Percentiles rank a stretch among this genome's conserved stretches.
phyloP scores from a whole-genome alignment of 75 land plant species.

The Pinus taeda region DNA sequence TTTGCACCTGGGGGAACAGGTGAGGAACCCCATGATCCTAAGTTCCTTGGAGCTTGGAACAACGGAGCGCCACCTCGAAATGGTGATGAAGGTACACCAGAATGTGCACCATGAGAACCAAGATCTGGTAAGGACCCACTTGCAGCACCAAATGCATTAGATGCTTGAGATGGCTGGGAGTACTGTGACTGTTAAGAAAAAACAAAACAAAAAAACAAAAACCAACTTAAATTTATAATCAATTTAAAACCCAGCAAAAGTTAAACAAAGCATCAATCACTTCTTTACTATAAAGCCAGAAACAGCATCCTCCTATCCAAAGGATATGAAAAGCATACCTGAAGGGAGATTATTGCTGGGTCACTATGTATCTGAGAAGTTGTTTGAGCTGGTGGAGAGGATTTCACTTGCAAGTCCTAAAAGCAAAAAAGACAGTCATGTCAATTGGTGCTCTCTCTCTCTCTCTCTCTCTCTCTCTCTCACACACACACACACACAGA shows the following conservation, averaged over 20 bases:
- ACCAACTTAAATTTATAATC: background rate
- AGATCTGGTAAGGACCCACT: constrained; percentile 28
- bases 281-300: background rate
- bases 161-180: constrained; percentile 29
- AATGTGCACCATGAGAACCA: constrained; percentile 29
- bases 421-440: background rate
- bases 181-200: constrained; percentile 47
- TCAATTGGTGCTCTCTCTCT: no score
- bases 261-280: background rate
- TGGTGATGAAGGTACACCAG: constrained; percentile 36
- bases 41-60: constrained; percentile 60
- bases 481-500: no score
- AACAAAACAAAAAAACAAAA: background rate
- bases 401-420: constrained; percentile 94
- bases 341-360: constrained; percentile 79
- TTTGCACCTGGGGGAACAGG: constrained; percentile 53
- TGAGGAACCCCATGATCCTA: constrained; percentile 67
- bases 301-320: background rate
- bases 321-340: constrained; percentile 11
- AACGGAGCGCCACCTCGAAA: constrained; percentile 50
- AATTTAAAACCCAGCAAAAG: background rate
- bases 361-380: constrained; percentile 59
- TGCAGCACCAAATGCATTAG: constrained; percentile 32
- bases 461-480: no score
- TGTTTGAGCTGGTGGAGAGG: constrained; percentile 64